A percentile compares a stretch with the other conserved stretches of the same genome.
Conservation (phyloP, 2,329 filamentous ascomycete genomes). For the Paracamarosporium sp. region DNA sequence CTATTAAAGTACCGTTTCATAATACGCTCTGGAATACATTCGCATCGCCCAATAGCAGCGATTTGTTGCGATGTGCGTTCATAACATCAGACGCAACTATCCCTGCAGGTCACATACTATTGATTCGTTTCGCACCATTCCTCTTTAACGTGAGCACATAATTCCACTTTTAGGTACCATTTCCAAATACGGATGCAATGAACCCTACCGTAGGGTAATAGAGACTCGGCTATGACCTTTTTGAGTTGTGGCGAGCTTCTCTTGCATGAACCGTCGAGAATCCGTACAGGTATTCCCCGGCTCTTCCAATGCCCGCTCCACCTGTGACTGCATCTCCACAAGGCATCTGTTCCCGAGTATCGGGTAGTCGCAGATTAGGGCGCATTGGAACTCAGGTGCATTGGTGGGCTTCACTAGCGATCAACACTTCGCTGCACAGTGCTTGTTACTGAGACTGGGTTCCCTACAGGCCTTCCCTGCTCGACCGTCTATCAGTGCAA, state of each 20-base stretch:
- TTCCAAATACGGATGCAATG: not conserved
- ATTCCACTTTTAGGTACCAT: not conserved
- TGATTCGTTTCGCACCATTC: not conserved
- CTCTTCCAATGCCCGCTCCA: not conserved
- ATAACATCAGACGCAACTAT: not conserved
- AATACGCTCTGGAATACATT: not conserved
- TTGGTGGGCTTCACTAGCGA: not conserved
- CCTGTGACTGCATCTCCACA: not conserved
- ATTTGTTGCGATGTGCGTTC: not conserved
- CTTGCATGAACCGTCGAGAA: not conserved
- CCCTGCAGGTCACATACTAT: not conserved
- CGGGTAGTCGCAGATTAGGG: not conserved
- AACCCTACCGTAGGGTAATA: not conserved
- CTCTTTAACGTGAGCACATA: not conserved
- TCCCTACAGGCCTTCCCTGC: not conserved
- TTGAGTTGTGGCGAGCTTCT: not conserved
- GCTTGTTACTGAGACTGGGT: not conserved
- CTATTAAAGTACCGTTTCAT: not conserved
- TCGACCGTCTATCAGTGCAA: not conserved
- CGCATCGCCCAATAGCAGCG: not conserved
- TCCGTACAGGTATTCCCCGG: not conserved
- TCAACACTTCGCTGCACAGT: not conserved
- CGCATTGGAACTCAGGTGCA: no score
- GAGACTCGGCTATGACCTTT: not conserved
- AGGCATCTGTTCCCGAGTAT: not conserved